Percentiles rank a stretch among this genome's conserved stretches.
These are phyloP conservation scores for Neonothopanus nambi DNA, from an alignment of 1,284 basidiomycete genomes.

Conservation along the genomic window DNA sequence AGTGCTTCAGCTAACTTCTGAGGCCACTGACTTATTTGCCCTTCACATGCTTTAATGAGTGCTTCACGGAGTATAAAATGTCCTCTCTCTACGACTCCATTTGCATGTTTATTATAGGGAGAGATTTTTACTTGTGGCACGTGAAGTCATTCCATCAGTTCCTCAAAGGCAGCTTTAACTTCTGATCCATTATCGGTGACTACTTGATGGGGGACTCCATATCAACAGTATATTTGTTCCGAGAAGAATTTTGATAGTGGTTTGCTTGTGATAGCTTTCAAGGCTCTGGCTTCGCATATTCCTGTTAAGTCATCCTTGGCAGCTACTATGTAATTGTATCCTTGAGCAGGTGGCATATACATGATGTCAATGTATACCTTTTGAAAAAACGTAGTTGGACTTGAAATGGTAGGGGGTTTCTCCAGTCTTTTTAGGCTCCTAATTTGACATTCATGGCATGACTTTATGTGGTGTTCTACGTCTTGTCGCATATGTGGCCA, in stretches of 20 bases:
- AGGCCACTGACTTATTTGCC: conserved; percentile 12
- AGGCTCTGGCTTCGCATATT: conserved; percentile 27
- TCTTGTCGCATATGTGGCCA: conserved; percentile 23
- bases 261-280: conserved; percentile 23
- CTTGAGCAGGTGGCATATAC: conserved; percentile 20
- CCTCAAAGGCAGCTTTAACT: conserved; percentile 23
- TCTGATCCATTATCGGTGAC: conserved; percentile 35
- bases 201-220: conserved; percentile 31
- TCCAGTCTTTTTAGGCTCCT: conserved; percentile 26
- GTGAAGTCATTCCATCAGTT: conserved; percentile 17
- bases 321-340: conserved; percentile 23
- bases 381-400: conserved; percentile 29
- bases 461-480: conserved; percentile 31
- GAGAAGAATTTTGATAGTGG: too few relatives aligned
- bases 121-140: conserved; percentile 22
- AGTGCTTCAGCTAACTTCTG: conserved; percentile 6
- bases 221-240: conserved; percentile 25
- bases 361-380: conserved; percentile 35
- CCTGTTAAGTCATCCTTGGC: conserved; percentile 29
- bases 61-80: conserved; percentile 28
- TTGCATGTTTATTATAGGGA: too few relatives aligned
- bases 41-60: conserved; percentile 20
- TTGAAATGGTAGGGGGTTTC: conserved; percentile 32
- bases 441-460: conserved; percentile 39
- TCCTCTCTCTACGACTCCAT: too few relatives aligned